phyloP scores from a whole-genome alignment of 768 basidiomycete genomes.

The Dendrothele bispora region DNA sequence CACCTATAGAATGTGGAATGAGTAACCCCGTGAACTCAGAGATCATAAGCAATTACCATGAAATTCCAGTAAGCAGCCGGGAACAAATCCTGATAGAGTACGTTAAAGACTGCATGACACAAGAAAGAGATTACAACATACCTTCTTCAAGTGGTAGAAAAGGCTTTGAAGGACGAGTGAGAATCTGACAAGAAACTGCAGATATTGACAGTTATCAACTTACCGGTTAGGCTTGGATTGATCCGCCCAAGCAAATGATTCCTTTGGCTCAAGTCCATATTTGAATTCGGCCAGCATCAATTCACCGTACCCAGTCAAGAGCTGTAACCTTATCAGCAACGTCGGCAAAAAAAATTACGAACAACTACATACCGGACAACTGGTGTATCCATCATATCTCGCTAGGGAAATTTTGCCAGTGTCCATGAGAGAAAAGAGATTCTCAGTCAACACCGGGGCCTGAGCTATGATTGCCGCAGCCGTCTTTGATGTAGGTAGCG shows the following conservation, averaged over 20 bases:
- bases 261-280: slow-evolving; percentile 86
- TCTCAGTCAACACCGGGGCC: slow-evolving; percentile 88
- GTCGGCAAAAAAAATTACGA: slow-evolving; percentile 2
- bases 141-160: slow-evolving; percentile 91
- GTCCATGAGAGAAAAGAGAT: slow-evolving; percentile 69
- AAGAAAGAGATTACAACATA: slow-evolving; percentile 17
- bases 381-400: slow-evolving; percentile 85
- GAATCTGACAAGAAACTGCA: slow-evolving; percentile 8
- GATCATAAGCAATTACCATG: slow-evolving; percentile 46
- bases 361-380: slow-evolving; percentile 67
- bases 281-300: slow-evolving; percentile 92
- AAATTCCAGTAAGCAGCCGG: slow-evolving; percentile 77
- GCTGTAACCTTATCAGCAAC: slow-evolving; percentile 35
- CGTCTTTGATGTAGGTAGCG: slow-evolving; percentile 93
- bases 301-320: slow-evolving; percentile 80
- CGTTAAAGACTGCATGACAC: not conserved
- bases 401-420: slow-evolving; percentile 70
- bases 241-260: slow-evolving; percentile 77
- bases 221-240: slow-evolving; percentile 78
- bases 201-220: slow-evolving; percentile 16
- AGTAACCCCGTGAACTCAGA: slow-evolving; percentile 11
- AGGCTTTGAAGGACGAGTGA: slow-evolving; percentile 37
- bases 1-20: slow-evolving; percentile 19
- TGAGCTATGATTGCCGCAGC: slow-evolving; percentile 92
- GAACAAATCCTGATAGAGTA: slow-evolving; percentile 51